phyloP scores from a whole-genome alignment of 2,329 filamentous ascomycete genomes.

The Penicillium sp. region DNA sequence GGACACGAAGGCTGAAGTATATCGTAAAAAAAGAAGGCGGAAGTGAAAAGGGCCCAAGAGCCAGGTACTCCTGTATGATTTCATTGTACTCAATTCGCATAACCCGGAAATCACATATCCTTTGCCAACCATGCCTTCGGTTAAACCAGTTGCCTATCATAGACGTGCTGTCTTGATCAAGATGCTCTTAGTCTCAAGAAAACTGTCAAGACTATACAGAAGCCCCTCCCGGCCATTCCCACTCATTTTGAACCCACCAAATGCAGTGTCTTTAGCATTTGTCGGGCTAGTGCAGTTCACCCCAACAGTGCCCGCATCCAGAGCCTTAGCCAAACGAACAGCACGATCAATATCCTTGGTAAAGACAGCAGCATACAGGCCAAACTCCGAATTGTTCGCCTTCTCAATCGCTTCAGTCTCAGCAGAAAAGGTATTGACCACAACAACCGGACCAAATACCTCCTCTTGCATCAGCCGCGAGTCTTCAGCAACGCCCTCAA shows the following conservation, averaged over 20 bases:
- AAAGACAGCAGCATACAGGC: slow-evolving; percentile 33
- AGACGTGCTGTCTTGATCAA: slow-evolving; percentile 25
- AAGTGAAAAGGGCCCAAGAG: background rate
- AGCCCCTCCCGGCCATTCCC: slow-evolving; percentile 41
- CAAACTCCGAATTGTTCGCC: slow-evolving; percentile 51
- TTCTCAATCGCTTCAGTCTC: slow-evolving; percentile 58
- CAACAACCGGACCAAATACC: slow-evolving; percentile 47
- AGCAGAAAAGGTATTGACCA: slow-evolving; percentile 39
- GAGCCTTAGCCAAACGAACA: slow-evolving; percentile 25
- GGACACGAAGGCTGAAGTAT: background rate
- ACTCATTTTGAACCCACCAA: slow-evolving; percentile 48
- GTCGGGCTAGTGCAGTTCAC: slow-evolving; percentile 42
- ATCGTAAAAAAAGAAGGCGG: background rate
- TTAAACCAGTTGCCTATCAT: background rate
- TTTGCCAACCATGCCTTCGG: background rate
- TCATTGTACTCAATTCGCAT: background rate
- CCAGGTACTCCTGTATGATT: background rate
- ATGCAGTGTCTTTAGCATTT: slow-evolving; percentile 42
- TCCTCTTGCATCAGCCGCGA: slow-evolving; percentile 41
- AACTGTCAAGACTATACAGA: slow-evolving; percentile 39
- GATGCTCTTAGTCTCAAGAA: slow-evolving; percentile 32
- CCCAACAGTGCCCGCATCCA: slow-evolving; percentile 31
- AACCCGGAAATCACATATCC: background rate
- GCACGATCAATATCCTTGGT: slow-evolving; percentile 33
- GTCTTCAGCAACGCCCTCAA: slow-evolving; percentile 62